A percentile compares a stretch with the other conserved stretches of the same genome.
Evolutionary conservation across 208 protist genomes (phyloP).

Genomic region (Porcisia hertigi): DNA sequence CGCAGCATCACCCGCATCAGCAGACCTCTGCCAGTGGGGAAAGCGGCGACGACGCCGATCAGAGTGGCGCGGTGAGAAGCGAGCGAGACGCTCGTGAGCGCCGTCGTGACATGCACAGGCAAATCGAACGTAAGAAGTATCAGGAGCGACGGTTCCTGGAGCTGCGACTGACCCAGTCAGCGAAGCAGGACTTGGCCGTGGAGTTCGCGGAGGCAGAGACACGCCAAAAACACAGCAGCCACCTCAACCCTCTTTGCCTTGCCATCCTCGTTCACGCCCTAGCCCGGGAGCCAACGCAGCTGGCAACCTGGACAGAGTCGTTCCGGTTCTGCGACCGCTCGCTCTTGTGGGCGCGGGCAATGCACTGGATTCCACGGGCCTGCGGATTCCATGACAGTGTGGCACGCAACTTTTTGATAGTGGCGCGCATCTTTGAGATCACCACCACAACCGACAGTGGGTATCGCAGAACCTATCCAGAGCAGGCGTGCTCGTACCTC

Average conservation of each 20-base stretch:
- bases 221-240: constrained; percentile 34
- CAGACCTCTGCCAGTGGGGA: constrained; percentile 58
- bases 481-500: constrained; percentile 82
- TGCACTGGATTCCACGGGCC: constrained; percentile 85
- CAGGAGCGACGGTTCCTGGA: constrained; percentile 78
- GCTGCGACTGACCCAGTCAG: constrained; percentile 54
- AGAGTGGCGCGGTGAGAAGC: constrained; percentile 19
- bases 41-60: constrained; percentile 33
- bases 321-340: constrained; percentile 85
- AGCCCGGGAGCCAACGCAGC: constrained; percentile 47
- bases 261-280: constrained; percentile 74
- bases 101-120: constrained; percentile 59
- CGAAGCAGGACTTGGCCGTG: constrained; percentile 67
- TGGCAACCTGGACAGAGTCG: constrained; percentile 86
- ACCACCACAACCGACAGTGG: constrained; percentile 48
- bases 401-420: constrained; percentile 51
- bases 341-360: constrained; percentile 58
- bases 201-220: constrained; percentile 69
- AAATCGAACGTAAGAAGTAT: constrained; percentile 80
- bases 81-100: constrained; percentile 54
- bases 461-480: constrained; percentile 62
- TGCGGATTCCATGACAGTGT: constrained; percentile 67
- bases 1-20: constrained; percentile 20
- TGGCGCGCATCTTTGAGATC: constrained; percentile 85
- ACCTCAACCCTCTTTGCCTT: constrained; percentile 71